Percentiles rank a stretch among this genome's conserved stretches.
Conservation (phyloP, 768 basidiomycete species). For the Chalciporus piperatus region DNA sequence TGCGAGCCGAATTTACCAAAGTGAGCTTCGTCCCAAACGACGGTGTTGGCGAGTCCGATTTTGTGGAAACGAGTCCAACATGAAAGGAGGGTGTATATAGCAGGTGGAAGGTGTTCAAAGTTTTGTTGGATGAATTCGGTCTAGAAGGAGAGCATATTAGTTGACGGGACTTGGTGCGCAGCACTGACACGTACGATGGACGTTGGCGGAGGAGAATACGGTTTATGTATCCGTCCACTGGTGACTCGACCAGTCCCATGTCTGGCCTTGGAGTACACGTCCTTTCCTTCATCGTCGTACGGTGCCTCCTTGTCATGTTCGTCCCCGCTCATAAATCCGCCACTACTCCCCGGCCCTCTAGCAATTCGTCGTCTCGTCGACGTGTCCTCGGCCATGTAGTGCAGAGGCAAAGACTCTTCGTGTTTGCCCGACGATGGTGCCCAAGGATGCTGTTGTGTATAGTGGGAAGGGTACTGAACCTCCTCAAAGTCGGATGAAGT, state of each 20-base stretch:
- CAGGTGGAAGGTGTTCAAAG: slow-evolving; percentile 71
- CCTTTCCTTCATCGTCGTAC: slow-evolving; percentile 66
- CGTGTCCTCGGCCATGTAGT: slow-evolving; percentile 52
- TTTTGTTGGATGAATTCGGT: slow-evolving; percentile 79
- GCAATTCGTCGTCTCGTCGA: slow-evolving; percentile 45
- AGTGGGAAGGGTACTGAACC: slow-evolving; percentile 52
- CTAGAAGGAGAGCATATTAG: slow-evolving; percentile 34
- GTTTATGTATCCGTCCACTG: slow-evolving; percentile 61
- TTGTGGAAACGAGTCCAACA: slow-evolving; percentile 95
- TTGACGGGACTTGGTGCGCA: slow-evolving; percentile 7
- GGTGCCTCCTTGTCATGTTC: slow-evolving; percentile 31
- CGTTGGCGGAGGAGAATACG: slow-evolving; percentile 62
- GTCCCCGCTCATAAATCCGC: slow-evolving; percentile 27
- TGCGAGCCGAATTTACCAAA: slow-evolving; percentile 99
- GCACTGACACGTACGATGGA: slow-evolving; percentile 46
- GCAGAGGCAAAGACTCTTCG: slow-evolving; percentile 47
- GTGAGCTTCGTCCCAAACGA: slow-evolving; percentile 99
- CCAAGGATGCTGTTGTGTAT: slow-evolving; percentile 28
- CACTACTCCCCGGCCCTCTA: slow-evolving; percentile 33
- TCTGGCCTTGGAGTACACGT: slow-evolving; percentile 51
- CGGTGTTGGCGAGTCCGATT: slow-evolving; percentile 80
- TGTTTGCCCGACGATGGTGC: slow-evolving; percentile 22
- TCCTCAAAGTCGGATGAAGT: slow-evolving; percentile 73
- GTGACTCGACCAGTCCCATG: slow-evolving; percentile 40
- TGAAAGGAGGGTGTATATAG: slow-evolving; percentile 87